These are phyloP conservation scores for Anthracocystis panici-leucophaei DNA, from an alignment of 1,284 basidiomycete species.

Conservation along the genomic window DNA sequence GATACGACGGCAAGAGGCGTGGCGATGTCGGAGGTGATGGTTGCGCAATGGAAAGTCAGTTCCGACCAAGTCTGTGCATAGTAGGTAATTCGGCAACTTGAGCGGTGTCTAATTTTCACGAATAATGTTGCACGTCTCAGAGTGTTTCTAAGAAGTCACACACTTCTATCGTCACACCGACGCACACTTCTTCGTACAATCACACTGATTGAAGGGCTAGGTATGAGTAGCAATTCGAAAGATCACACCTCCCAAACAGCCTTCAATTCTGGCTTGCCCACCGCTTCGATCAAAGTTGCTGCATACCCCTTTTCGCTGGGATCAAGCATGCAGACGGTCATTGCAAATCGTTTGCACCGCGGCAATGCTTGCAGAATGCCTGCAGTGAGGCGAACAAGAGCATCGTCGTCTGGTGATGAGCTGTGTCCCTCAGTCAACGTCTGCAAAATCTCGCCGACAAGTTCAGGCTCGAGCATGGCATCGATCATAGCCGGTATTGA, in stretches of 20 bases:
- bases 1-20: background rate
- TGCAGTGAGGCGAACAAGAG: background rate
- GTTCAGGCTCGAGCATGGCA: constrained; percentile 39
- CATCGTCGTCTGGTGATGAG: background rate
- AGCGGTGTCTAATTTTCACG: too few species aligned
- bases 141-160: background rate
- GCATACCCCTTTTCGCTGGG: constrained; percentile 24
- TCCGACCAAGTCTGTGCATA: too few species aligned
- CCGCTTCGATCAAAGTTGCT: constrained; percentile 15
- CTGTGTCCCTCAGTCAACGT: constrained; percentile 14
- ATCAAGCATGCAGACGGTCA: constrained; percentile 45
- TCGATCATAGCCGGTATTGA: constrained; percentile 39
- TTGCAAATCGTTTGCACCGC: constrained; percentile 37
- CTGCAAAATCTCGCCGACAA: constrained; percentile 31
- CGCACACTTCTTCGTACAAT: background rate
- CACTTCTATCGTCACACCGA: background rate
- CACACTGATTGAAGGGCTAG: background rate
- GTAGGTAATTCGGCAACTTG: too few species aligned
- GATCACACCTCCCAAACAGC: constrained; percentile 29
- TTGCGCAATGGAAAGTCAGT: too few species aligned
- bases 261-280: constrained; percentile 23
- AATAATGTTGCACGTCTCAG: background rate
- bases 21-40: too few species aligned
- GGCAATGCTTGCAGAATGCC: constrained; percentile 19
- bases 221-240: background rate